Base-by-base conservation (phyloP, 768 basidiomycete genomes). In the Ramaria rubella region DNA sequence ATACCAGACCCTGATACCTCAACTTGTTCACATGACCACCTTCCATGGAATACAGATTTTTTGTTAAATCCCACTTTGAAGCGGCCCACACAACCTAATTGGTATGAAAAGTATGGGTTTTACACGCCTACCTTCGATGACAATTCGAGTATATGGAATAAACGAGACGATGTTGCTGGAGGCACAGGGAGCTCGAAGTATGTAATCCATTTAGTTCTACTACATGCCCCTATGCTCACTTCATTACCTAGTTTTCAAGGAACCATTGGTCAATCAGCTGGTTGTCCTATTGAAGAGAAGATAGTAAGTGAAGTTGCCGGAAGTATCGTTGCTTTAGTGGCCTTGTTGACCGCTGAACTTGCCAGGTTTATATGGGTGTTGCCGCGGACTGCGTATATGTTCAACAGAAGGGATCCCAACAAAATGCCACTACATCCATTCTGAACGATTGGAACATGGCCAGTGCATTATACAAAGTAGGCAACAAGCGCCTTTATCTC, bases 341-440 rank as follows among this genome's bases (percentile, higher is more conserved):
- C 26, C 12, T 46, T 46, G n/a, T 30, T 29, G 7, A 51, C 21
- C 17, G 30, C 27, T 50, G 15, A 11, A 21, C 21, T 44, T 3
- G 29, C 23, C 26, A 62, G 61, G 66, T 76, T 8, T 91, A 86
- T 67, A 85, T 93, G 82, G 92, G 92, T 24, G 86, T 92, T 55
- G 91, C 91, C 0, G 86, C 90, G 5, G 92, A 94, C 67, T 94
- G 92, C 70, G 80, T 78, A 59, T 94, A 92, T 65, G 81, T 84
- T 11, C 62, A 70, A 29, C 76, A 76, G 58, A 88, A 88, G 63
- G 84, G 81, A 29, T 77, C 78, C 2, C 73, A 78, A 61, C 73
- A 79, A 31, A 83, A 82, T 57, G 89, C 91, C 4, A 83, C 87
- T 8, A 77, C 72, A 27, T 83, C 87, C 62, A 90, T 93, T 55